Base-by-base conservation (phyloP, 306 rosid genomes). In the Heteromeles arbutifolia region DNA sequence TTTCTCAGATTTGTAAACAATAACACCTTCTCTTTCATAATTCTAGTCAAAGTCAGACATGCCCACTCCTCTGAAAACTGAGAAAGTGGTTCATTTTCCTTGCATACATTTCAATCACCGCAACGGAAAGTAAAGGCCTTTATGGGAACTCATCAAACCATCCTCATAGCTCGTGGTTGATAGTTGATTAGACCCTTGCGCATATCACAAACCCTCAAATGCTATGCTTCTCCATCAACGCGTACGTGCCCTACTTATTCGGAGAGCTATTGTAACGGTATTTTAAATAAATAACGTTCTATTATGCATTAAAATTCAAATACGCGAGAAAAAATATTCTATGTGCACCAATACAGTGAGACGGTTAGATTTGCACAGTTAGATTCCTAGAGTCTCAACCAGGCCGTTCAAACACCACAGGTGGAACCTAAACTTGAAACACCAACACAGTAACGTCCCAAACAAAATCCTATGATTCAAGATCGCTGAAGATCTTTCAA, bases 131-230 rank as follows among this genome's bases (percentile, higher is more conserved):
- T 76, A 69, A 21, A 54, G 9, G 26, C 76, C 91, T 88, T 89
- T 89, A 82, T 86, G 81, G 93, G 95, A 83, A 92, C 90, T 88
- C 97, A 83, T 83, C 26, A 74, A 87, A 82, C 68, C 84, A 74
- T 80, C 73, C 63, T 63, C 56, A 28, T 73, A 25, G 22, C 34
- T 57, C 59, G 8, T 37, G 31, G 74, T 78, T 10, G 8, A 69
- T 43, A 21, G 72, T 4, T 25, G 82, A 83, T 77, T 65, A 53
- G 80, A 74, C 82, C 80, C 11, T n/a, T 13, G 24, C 31, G 44
- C 13, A 17, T 13, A 79, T 74, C 82, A 43, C 79, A 63, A 66
- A 74, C 74, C 63, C 65, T 65, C 21, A 50, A 50, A 50, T 50
- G 54, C 54, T 6, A 15, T 5, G 54, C 54, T 15, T 48, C 54